Evolutionary conservation across 2,329 filamentous ascomycete species (phyloP).

Genomic region (Fusarium foetens): DNA sequence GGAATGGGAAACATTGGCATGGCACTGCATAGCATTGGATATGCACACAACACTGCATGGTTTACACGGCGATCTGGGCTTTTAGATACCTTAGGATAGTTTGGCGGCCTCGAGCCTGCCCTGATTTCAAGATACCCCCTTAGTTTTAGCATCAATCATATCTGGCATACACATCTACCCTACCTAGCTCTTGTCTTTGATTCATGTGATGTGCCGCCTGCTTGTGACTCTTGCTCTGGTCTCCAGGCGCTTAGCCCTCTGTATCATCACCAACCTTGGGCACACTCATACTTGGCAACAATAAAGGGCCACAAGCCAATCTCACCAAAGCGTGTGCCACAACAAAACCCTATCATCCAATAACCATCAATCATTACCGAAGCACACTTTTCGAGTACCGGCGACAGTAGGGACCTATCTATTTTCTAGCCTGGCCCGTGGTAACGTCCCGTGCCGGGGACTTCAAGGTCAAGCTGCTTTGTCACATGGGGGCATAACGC

Average conservation of each 20-base stretch:
- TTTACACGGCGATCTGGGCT: slow-evolving; percentile 23
- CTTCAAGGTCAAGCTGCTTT: slow-evolving; percentile 6
- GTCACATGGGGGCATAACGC: slow-evolving; percentile 34
- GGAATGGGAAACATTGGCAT: slow-evolving; percentile 16
- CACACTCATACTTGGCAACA: neutral
- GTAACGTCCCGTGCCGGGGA: slow-evolving; percentile 32
- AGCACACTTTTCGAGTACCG: slow-evolving; percentile 10
- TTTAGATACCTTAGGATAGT: slow-evolving; percentile 43
- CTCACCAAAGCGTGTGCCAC: slow-evolving; percentile 19
- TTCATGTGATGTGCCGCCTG: slow-evolving; percentile 23
- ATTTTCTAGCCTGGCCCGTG: slow-evolving; percentile 33
- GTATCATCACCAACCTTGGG: neutral
- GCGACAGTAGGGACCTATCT: slow-evolving; percentile 20
- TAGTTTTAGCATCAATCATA: slow-evolving; percentile 35
- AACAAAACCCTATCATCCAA: slow-evolving; percentile 18
- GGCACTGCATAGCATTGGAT: slow-evolving; percentile 12
- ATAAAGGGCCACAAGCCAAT: slow-evolving; percentile 10
- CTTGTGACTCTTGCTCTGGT: slow-evolving; percentile 13
- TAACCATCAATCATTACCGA: slow-evolving; percentile 3
- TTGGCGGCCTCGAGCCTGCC: slow-evolving; percentile 29
- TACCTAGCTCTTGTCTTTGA: neutral
- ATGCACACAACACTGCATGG: slow-evolving; percentile 25
- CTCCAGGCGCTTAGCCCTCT: neutral
- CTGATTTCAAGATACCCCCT: slow-evolving; percentile 39
- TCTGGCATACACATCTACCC: slow-evolving; percentile 11